Evolutionary conservation across 2,329 filamentous ascomycete genomes (phyloP).

Genomic region (Aspergillus spinulosporus): DNA sequence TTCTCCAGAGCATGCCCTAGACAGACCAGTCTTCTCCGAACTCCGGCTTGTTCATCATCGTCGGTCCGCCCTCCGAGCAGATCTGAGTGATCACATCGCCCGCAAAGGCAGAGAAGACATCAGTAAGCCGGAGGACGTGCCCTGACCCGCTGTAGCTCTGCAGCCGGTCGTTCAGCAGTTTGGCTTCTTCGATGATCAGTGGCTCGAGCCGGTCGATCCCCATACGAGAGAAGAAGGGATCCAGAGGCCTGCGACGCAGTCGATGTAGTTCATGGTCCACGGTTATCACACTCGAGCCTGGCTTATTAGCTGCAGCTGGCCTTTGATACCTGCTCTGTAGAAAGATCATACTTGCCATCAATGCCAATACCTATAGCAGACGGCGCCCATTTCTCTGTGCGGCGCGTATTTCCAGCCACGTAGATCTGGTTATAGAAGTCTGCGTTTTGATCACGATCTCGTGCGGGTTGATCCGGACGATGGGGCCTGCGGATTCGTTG

Average conservation of each 20-base stretch:
- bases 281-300: not conserved
- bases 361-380: too few species aligned
- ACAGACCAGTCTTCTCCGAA: not conserved
- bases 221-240: not conserved
- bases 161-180: too few species aligned
- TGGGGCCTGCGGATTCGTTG: too few species aligned
- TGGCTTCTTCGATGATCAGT: not conserved
- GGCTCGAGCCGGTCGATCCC: not conserved
- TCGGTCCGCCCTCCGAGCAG: not conserved
- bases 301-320: too few species aligned
- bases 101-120: not conserved
- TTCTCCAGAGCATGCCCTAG: not conserved
- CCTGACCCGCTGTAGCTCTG: too few species aligned
- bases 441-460: too few species aligned
- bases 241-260: not conserved
- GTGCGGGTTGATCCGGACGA: too few species aligned
- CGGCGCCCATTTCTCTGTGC: not conserved
- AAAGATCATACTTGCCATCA: not conserved
- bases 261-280: not conserved
- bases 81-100: not conserved
- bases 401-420: not conserved
- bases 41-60: not conserved
- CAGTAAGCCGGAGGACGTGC: too few species aligned
- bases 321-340: too few species aligned
- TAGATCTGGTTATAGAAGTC: too few species aligned